Percentiles rank a stretch among this genome's conserved stretches.
Conservation (phyloP, 2,329 filamentous ascomycete genomes). For the Epichloe festucae region DNA sequence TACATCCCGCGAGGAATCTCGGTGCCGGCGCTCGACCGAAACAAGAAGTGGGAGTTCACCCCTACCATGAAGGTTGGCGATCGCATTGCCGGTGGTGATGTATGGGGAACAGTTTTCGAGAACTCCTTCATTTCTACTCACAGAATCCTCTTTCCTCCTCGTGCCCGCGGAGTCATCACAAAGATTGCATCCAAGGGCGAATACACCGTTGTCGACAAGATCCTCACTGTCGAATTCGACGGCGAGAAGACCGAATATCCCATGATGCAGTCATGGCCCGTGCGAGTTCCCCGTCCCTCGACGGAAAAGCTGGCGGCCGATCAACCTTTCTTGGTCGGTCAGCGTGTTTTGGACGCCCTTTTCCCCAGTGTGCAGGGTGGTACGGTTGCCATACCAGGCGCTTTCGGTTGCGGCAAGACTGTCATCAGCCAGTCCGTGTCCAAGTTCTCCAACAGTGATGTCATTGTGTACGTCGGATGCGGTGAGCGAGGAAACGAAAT, state of each 20-base stretch:
- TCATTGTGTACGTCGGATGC: slow-evolving; percentile 90
- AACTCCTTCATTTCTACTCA: slow-evolving; percentile 92
- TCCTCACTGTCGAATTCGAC: slow-evolving; percentile 93
- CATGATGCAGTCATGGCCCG: slow-evolving; percentile 99
- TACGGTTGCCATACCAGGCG: slow-evolving; percentile 94
- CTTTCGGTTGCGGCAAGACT: slow-evolving; percentile 98
- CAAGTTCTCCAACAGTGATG: slow-evolving; percentile 99
- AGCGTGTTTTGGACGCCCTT: slow-evolving; percentile 88
- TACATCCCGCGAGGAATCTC: slow-evolving; percentile 95
- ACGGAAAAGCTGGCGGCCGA: slow-evolving; percentile 85
- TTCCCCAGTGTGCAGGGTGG: slow-evolving; percentile 96
- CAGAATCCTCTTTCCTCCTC: slow-evolving; percentile 82
- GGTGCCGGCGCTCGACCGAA: slow-evolving; percentile 74
- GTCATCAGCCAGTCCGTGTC: slow-evolving; percentile 97
- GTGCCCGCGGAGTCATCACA: slow-evolving; percentile 84
- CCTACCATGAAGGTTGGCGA: slow-evolving; percentile 88
- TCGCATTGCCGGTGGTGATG: slow-evolving; percentile 90
- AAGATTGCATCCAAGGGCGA: slow-evolving; percentile 78
- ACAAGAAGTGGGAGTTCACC: slow-evolving; percentile 94
- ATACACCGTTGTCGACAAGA: slow-evolving; percentile 88
- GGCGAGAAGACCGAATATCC: slow-evolving; percentile 86
- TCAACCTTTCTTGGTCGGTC: slow-evolving; percentile 88
- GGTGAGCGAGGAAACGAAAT: slow-evolving; percentile 98
- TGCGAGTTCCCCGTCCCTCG: slow-evolving; percentile 84
- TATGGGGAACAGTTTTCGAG: slow-evolving; percentile 90